Evolutionary conservation across 2,329 filamentous ascomycete genomes (phyloP).

Genomic region (Sporothrix sp.): DNA sequence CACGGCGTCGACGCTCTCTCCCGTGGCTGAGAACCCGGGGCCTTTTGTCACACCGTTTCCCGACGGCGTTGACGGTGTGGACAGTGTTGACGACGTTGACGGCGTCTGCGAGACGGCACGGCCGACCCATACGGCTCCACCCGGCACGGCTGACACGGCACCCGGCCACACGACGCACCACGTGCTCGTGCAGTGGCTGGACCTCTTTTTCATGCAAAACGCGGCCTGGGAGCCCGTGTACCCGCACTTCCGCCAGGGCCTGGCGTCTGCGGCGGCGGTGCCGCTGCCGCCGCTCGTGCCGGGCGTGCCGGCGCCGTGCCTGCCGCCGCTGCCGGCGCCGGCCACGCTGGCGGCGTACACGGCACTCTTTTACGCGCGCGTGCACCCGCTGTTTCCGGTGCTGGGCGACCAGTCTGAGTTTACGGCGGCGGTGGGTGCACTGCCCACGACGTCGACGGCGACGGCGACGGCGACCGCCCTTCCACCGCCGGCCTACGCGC

Average conservation of each 20-base stretch:
- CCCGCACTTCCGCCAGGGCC: constrained; percentile 8
- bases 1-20: no score
- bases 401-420: neutral
- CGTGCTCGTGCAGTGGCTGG: constrained; percentile 12
- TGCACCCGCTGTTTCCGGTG: constrained; percentile 4
- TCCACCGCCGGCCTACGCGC: neutral
- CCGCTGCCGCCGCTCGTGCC: constrained; percentile 2
- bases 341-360: neutral
- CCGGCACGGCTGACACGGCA: no score
- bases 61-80: no score
- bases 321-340: neutral
- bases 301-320: neutral
- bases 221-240: constrained; percentile 10
- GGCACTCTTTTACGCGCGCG: neutral
- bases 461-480: neutral
- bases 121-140: no score
- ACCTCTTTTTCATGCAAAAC: constrained; percentile 9
- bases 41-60: no score
- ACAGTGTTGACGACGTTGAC: no score
- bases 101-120: neutral
- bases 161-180: constrained; percentile 5
- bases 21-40: no score
- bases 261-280: constrained; percentile 4
- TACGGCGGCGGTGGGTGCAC: neutral
- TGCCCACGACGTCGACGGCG: neutral